Conservation (phyloP, 306 rosid genomes). For the Ochetophila trinervis region DNA sequence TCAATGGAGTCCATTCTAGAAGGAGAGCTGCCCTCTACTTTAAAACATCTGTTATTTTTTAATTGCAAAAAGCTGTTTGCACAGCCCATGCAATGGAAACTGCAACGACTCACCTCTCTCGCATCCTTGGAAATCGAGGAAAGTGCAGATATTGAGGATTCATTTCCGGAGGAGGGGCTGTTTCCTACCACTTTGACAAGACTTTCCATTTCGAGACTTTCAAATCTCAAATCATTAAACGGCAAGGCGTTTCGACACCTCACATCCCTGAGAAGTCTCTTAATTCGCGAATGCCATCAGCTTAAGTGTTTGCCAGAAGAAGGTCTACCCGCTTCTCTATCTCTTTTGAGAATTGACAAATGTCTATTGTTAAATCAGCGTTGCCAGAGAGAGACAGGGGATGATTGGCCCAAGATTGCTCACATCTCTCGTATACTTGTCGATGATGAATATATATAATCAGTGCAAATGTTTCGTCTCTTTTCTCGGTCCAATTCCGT, state of each 20-base stretch:
- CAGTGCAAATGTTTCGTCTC: too few relatives aligned
- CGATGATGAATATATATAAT: too few relatives aligned
- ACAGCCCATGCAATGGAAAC: constrained; percentile 16
- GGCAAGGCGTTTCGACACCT: not conserved
- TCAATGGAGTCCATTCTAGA: constrained; percentile 1
- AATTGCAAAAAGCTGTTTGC: constrained; percentile 20
- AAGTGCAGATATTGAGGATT: not conserved
- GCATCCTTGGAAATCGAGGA: fast-evolving
- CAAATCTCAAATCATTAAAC: not conserved
- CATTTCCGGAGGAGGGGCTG: constrained; percentile 18
- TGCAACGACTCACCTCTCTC: not conserved
- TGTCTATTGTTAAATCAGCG: not conserved
- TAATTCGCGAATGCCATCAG: not conserved
- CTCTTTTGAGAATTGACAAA: fast-evolving
- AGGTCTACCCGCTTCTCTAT: constrained; percentile 5
- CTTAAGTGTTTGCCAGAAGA: constrained; percentile 9
- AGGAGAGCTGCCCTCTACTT: constrained; percentile 17
- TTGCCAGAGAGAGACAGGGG: not conserved
- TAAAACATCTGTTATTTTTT: fast-evolving
- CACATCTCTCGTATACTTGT: too few relatives aligned
- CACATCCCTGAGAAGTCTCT: not conserved
- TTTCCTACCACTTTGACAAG: constrained; percentile 1
- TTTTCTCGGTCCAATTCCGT: too few relatives aligned
- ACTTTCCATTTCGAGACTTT: fast-evolving
- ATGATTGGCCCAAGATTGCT: constrained; percentile 20